Evolutionary conservation across 345 rosid genomes (phyloP).

Genomic region (Mangifera indica): DNA sequence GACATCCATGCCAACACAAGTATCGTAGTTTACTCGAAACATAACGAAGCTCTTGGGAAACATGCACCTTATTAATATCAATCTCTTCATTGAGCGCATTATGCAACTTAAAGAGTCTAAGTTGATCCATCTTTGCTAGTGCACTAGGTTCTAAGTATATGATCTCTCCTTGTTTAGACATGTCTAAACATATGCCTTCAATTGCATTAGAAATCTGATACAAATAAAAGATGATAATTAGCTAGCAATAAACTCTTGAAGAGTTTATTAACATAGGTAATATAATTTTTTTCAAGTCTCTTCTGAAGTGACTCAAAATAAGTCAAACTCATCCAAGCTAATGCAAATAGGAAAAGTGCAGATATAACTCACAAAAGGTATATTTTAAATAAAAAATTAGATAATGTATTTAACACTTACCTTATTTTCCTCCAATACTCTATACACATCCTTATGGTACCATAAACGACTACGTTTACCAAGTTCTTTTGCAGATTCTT

Average conservation of each 20-base stretch:
- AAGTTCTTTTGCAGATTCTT: constrained; percentile 14
- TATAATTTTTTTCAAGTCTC: too few species aligned
- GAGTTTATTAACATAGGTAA: not conserved
- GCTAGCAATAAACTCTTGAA: not conserved
- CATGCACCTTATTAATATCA: not conserved
- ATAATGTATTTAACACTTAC: not conserved
- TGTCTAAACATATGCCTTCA: constrained; percentile 35
- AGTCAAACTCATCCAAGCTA: too few species aligned
- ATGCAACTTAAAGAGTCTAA: constrained; percentile 2
- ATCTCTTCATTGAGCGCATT: not conserved
- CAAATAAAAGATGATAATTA: not conserved
- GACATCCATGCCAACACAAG: constrained; percentile 9
- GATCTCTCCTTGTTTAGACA: constrained; percentile 14
- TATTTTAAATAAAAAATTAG: too few species aligned
- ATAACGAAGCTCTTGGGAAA: not conserved
- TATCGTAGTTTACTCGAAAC: not conserved
- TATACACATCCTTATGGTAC: constrained; percentile 10
- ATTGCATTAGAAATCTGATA: constrained; percentile 31
- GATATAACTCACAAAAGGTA: too few species aligned
- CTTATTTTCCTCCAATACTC: constrained; percentile 14
- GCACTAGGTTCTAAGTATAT: not conserved
- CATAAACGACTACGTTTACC: constrained; percentile 25
- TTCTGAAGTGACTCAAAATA: too few species aligned
- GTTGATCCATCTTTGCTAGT: not conserved
- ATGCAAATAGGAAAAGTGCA: too few species aligned